Evolutionary conservation across 331 rosid genomes (phyloP).

Genomic region (Acacia concinna): DNA sequence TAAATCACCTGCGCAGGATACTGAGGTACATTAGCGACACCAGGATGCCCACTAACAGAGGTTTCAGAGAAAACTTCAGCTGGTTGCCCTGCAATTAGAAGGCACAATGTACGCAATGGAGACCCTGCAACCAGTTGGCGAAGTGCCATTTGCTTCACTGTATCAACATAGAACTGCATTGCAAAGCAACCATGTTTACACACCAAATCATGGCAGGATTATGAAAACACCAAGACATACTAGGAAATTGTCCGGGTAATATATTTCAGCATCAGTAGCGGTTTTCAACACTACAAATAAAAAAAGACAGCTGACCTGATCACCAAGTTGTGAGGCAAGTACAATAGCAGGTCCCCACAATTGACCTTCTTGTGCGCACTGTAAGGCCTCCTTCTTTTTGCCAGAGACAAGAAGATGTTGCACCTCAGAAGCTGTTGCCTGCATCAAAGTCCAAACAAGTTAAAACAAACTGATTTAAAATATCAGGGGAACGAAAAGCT

Average conservation of each 20-base stretch:
- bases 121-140: slow-evolving; percentile 83
- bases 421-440: slow-evolving; percentile 93
- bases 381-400: slow-evolving; percentile 86
- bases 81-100: slow-evolving; percentile 94
- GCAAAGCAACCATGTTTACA: slow-evolving; percentile 28
- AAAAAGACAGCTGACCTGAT: slow-evolving; percentile 61
- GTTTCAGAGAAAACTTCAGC: slow-evolving; percentile 77
- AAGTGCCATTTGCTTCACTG: slow-evolving; percentile 92
- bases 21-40: slow-evolving; percentile 44
- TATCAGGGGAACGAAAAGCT: background rate
- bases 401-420: slow-evolving; percentile 92
- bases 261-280: slow-evolving; percentile 25
- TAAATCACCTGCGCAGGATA: slow-evolving; percentile 65
- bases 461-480: slow-evolving; percentile 7
- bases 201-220: slow-evolving; percentile 11
- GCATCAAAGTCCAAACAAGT: slow-evolving; percentile 34
- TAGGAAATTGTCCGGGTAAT: slow-evolving; percentile 26
- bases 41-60: slow-evolving; percentile 35
- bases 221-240: slow-evolving; percentile 14
- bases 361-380: slow-evolving; percentile 91
- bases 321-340: slow-evolving; percentile 95
- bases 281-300: slow-evolving; percentile 8
- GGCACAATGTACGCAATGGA: slow-evolving; percentile 89
- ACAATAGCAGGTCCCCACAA: slow-evolving; percentile 98
- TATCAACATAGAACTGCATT: slow-evolving; percentile 85